Conservation (phyloP, 192 early-diverging fungal genomes). For the Entomortierella parvispora region DNA sequence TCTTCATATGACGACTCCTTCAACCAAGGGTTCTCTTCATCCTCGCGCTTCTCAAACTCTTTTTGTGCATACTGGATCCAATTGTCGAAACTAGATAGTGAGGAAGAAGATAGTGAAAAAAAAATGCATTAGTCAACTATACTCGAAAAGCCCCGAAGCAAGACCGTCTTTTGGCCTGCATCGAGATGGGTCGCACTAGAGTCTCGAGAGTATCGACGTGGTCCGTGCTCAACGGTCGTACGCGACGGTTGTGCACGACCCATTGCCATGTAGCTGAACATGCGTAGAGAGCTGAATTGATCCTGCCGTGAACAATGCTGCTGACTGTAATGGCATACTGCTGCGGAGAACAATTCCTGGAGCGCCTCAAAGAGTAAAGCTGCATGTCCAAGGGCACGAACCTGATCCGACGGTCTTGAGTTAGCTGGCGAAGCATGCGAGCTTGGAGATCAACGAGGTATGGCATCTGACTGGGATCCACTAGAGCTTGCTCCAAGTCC, state of each 20-base stretch:
- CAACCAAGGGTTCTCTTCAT: slow-evolving; percentile 59
- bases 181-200: not conserved
- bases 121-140: not conserved
- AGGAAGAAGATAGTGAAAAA: not conserved
- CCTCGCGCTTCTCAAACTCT: slow-evolving; percentile 51
- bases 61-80: slow-evolving; percentile 54
- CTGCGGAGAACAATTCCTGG: no score
- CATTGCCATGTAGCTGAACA: not conserved
- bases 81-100: slow-evolving; percentile 28
- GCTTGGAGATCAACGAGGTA: slow-evolving; percentile 58
- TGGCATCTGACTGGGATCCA: slow-evolving; percentile 53
- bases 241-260: slow-evolving; percentile 24
- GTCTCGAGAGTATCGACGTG: slow-evolving; percentile 27
- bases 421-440: slow-evolving; percentile 57
- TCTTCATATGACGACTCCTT: slow-evolving; percentile 38
- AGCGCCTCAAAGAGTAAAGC: no score
- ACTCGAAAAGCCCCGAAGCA: no score
- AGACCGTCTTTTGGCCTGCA: no score
- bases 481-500: slow-evolving; percentile 61
- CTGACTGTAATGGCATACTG: no score
- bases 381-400: no score
- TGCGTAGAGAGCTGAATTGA: no score
- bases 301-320: no score
- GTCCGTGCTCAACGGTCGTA: slow-evolving; percentile 49
- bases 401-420: slow-evolving; percentile 58